Conservation (phyloP, 1,284 basidiomycete genomes). For the Cutaneotrichosporon daszewskae region DNA sequence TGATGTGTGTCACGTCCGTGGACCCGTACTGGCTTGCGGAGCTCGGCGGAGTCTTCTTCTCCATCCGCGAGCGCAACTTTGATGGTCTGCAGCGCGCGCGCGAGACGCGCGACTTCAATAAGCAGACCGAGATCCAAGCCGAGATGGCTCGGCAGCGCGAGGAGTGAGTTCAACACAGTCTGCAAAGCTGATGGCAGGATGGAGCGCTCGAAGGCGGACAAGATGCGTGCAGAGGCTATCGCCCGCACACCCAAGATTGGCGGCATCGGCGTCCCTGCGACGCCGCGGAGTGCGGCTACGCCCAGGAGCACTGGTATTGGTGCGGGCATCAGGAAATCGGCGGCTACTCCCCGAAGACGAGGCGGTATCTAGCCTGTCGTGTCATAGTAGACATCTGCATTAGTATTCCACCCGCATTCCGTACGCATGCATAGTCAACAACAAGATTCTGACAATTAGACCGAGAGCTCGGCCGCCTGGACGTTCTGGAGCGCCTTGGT, state of each 20-base stretch:
- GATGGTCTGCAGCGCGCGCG: conserved; percentile 64
- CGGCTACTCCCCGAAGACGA: too few species aligned
- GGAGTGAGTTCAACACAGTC: conserved; percentile 56
- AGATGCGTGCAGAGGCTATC: conserved; percentile 57
- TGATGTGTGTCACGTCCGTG: conserved; percentile 93
- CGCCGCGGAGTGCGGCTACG: conserved; percentile 46
- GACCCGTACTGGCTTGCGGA: conserved; percentile 95
- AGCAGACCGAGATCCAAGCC: conserved; percentile 74
- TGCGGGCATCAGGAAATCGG: too few species aligned
- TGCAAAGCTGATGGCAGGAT: conserved; percentile 16
- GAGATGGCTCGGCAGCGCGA: conserved; percentile 82
- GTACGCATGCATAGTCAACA: too few species aligned
- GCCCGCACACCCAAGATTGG: conserved; percentile 64
- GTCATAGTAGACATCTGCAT: too few species aligned
- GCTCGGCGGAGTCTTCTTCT: conserved; percentile 89
- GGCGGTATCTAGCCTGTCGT: too few species aligned
- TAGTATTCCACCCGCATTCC: too few species aligned
- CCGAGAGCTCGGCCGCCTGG: conserved; percentile 54
- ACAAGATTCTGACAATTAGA: conserved; percentile 44
- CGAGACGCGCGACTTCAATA: conserved; percentile 81
- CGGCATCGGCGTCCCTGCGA: conserved; percentile 55
- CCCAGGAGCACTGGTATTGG: conserved; percentile 60
- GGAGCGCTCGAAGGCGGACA: conserved; percentile 56
- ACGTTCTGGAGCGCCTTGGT: conserved; percentile 61
- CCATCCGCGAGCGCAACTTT: conserved; percentile 90